phyloP scores from a whole-genome alignment of 495 filamentous ascomycete genomes.

The Aspergillus diversus region DNA sequence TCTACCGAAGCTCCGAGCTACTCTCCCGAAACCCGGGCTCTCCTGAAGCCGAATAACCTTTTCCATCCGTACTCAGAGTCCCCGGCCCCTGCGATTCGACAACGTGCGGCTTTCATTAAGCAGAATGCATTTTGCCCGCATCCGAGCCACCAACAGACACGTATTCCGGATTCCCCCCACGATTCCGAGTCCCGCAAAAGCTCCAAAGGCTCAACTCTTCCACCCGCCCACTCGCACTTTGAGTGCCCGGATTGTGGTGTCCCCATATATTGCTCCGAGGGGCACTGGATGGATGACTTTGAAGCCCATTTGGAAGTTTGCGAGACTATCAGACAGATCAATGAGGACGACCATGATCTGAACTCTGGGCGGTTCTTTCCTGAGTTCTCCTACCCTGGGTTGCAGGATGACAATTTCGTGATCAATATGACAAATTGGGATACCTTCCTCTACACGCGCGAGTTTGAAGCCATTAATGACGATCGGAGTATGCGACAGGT shows the following conservation, averaged over 20 bases:
- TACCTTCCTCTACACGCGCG: conserved; percentile 86
- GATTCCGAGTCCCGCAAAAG: conserved; percentile 63
- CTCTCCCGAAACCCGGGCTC: conserved; percentile 39
- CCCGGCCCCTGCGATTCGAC: conserved; percentile 79
- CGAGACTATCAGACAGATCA: conserved; percentile 86
- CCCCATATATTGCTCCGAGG: conserved; percentile 88
- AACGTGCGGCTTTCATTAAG: conserved; percentile 84
- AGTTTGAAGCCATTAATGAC: conserved; percentile 86
- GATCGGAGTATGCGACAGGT: conserved; percentile 87
- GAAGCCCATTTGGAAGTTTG: conserved; percentile 90
- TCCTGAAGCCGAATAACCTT: conserved; percentile 79
- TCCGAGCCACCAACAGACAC: conserved; percentile 73
- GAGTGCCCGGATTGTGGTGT: conserved; percentile 98
- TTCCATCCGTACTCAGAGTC: conserved; percentile 91
- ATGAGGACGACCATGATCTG: conserved; percentile 97
- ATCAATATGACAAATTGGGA: conserved; percentile 99
- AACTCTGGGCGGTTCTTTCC: conserved; percentile 87
- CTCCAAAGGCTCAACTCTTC: conserved; percentile 43
- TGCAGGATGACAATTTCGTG: conserved; percentile 86
- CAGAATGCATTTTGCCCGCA: conserved; percentile 92
- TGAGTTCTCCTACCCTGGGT: conserved; percentile 88
- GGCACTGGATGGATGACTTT: conserved; percentile 94
- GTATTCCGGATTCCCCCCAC: conserved; percentile 58
- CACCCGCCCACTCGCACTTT: conserved; percentile 81
- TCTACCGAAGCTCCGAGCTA: conserved; percentile 30